Base-by-base conservation (phyloP, 345 rosid genomes). In the Toxicodendron radicans region DNA sequence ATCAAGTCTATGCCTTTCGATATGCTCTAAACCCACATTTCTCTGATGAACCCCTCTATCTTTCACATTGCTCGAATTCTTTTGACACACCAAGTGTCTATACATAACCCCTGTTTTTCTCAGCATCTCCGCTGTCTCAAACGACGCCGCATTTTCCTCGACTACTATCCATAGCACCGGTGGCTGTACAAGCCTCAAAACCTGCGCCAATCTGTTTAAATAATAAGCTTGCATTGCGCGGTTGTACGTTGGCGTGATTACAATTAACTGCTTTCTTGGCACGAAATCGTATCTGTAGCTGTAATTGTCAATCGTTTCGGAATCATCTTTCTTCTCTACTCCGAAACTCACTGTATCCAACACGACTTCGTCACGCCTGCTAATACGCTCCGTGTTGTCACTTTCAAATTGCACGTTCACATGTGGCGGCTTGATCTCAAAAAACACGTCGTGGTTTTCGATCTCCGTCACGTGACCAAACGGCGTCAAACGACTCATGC, bases 161-260 rank as follows among this genome's bases (percentile, higher is more conserved):
- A 92, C 99, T 80, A 92, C 97, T 48, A 95, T 86, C 99, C 99
- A 95, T 73, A 95, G 78, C 58, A 95, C 20, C 27, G 99, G 99
- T 20, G 94, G 89, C 71, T 79, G 83, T 73, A 91, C 95, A 17
- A 92, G 85, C 83, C 90, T 85, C 83, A 95, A 71, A 35, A 88
- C 86, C 68, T 95, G 99, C 66, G 89, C 95, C 66, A 95, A 56
- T 77, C 97, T 86, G 77, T 80, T 90, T 74, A 95, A 78, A 72
- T 81, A 90, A 72, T 88, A 95, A 3, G 89, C 97, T 76, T 95
- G 99, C 77, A 84, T 68, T 54, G 89, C 97, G 58, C 97, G 83
- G 62, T 90, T 86, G 75, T 90, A 91, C 32, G 99, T 95, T 49
- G 97, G 94, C 23, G 99, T 91, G 27, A 95, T 85, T 78, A 95